Evolutionary conservation across 306 rosid species (phyloP).

Genomic region (Canavalia gladiata): DNA sequence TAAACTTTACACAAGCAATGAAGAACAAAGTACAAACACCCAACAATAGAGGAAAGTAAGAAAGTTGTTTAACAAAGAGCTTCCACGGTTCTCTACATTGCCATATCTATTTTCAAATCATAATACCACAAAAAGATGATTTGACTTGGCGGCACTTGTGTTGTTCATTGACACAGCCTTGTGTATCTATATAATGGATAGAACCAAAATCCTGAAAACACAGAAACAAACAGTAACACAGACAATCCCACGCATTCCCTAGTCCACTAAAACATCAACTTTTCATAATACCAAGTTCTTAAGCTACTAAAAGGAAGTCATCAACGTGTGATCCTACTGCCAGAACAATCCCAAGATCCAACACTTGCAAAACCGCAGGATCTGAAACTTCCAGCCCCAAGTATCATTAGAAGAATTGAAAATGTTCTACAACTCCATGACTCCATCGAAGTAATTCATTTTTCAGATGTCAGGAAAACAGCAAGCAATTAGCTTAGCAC

Average conservation of each 20-base stretch:
- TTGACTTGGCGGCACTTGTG: background rate
- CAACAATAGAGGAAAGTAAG: background rate
- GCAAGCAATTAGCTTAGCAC: background rate
- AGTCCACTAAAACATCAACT: slow-evolving; percentile 17
- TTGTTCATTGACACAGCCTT: background rate
- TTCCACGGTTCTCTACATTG: slow-evolving; percentile 6
- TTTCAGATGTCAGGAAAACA: slow-evolving; percentile 2
- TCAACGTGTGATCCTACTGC: background rate
- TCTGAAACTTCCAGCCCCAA: background rate
- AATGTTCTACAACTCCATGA: background rate
- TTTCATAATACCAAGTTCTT: slow-evolving; percentile 10
- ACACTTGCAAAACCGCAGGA: background rate
- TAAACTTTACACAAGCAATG: background rate
- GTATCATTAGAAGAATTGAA: background rate
- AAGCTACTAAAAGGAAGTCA: background rate
- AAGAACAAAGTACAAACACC: slow-evolving; percentile 31
- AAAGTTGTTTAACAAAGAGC: slow-evolving; percentile 25
- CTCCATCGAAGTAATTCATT: slow-evolving; percentile 15
- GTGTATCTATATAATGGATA: background rate
- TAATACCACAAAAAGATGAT: background rate
- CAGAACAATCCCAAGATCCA: background rate
- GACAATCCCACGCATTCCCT: background rate
- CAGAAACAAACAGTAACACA: slow-evolving; percentile 6
- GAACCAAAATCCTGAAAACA: background rate
- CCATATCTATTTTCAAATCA: slow-evolving; percentile 34